Evolutionary conservation across 208 protist species (phyloP).

Genomic region (Angomonas ambiguus): DNA sequence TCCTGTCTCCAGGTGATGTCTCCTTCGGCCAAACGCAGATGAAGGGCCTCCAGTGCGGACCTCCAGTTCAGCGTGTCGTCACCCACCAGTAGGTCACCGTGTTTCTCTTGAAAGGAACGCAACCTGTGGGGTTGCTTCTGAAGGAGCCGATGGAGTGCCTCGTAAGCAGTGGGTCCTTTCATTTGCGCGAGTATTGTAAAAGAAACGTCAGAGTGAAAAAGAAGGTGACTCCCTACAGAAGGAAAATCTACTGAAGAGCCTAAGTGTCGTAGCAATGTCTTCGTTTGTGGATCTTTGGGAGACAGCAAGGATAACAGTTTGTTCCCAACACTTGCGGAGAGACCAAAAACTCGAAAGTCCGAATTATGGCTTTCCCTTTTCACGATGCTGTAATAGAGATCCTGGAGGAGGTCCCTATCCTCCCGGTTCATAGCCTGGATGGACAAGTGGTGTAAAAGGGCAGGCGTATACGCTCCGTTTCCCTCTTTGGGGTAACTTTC

Average conservation of each 20-base stretch:
- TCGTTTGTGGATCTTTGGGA: not conserved
- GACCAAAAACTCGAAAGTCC: not conserved
- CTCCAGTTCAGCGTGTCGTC: not conserved
- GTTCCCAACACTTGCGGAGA: not conserved
- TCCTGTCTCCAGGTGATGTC: not conserved
- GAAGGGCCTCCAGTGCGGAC: not conserved
- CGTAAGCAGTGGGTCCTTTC: not conserved
- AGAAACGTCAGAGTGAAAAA: not conserved
- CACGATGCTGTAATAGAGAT: not conserved
- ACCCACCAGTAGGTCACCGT: not conserved
- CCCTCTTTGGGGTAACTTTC: not conserved
- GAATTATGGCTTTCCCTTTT: not conserved
- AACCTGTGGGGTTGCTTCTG: not conserved
- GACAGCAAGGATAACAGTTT: not conserved
- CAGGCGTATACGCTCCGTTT: not conserved
- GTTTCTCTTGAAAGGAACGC: not conserved
- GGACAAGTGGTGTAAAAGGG: not conserved
- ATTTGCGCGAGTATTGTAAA: not conserved
- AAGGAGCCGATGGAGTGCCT: not conserved
- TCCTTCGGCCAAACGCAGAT: not conserved
- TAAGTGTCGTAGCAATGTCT: not conserved
- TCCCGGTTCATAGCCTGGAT: not conserved
- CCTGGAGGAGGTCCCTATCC: not conserved
- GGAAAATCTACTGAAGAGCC: not conserved
- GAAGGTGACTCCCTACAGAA: not conserved